Conservation (phyloP, 805 yeast species). For the Limtongia smithiae region DNA sequence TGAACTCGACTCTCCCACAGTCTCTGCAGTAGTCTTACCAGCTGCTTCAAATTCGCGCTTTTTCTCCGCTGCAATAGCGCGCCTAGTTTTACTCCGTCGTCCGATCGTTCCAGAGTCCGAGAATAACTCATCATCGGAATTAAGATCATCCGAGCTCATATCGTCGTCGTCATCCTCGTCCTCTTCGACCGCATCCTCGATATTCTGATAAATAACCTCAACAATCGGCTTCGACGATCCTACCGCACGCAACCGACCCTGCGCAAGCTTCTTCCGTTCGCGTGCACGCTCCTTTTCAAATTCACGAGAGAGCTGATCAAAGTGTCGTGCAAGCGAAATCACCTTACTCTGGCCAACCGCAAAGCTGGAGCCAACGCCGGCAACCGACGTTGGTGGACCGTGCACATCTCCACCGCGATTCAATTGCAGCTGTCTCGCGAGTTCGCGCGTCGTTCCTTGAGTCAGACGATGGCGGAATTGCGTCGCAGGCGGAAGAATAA, state of each 20-base stretch:
- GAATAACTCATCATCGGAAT: constrained; percentile 24
- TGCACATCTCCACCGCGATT: constrained; percentile 21
- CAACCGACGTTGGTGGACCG: constrained; percentile 17
- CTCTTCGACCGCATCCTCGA: constrained; percentile 78
- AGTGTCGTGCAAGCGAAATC: constrained; percentile 52
- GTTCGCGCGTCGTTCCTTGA: constrained; percentile 28
- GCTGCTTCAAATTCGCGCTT: not conserved
- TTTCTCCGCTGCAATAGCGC: not conserved
- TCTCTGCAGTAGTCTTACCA: no score
- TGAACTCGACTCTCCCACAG: no score
- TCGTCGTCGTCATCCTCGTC: constrained; percentile 39
- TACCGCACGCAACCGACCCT: constrained; percentile 52
- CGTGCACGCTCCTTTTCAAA: constrained; percentile 82
- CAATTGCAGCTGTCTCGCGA: constrained; percentile 27
- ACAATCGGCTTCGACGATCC: constrained; percentile 80
- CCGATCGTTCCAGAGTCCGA: constrained; percentile 26
- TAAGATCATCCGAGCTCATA: constrained; percentile 6
- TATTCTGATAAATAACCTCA: constrained; percentile 74
- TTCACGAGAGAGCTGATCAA: constrained; percentile 76
- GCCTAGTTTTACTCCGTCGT: constrained; percentile 4
- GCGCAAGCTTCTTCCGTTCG: constrained; percentile 62
- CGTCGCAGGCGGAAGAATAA: constrained; percentile 13
- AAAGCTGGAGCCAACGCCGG: constrained; percentile 12
- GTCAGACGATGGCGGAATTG: constrained; percentile 22
- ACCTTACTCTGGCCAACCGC: constrained; percentile 32